These are phyloP conservation scores for Termitomyces sp. DNA, from an alignment of 768 basidiomycete species.

Conservation along the genomic window DNA sequence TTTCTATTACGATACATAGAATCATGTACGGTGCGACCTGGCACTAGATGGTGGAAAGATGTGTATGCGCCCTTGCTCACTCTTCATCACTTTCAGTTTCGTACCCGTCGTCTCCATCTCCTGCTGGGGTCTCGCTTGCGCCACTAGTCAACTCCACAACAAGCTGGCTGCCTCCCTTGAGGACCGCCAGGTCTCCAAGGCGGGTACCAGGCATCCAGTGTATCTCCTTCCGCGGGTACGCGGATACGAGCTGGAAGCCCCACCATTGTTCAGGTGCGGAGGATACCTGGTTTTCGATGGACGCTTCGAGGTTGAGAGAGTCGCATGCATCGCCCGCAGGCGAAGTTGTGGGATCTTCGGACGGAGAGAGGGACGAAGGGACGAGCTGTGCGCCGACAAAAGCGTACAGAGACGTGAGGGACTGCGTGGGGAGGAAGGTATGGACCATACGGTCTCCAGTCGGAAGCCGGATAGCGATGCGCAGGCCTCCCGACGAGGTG, in stretches of 20 bases:
- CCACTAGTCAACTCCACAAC: background rate
- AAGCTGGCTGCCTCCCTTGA: slow-evolving; percentile 44
- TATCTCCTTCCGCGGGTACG: slow-evolving; percentile 68
- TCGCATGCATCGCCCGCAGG: slow-evolving; percentile 31
- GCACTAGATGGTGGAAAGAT: background rate
- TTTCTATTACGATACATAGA: background rate
- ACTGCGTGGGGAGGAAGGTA: slow-evolving; percentile 42
- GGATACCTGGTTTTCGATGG: slow-evolving; percentile 21
- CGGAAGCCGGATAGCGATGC: slow-evolving; percentile 4
- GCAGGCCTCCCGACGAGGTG: background rate
- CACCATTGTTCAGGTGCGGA: slow-evolving; percentile 48
- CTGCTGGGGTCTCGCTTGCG: background rate
- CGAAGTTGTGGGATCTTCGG: slow-evolving; percentile 36
- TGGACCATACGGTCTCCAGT: slow-evolving; percentile 54
- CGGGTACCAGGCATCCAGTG: slow-evolving; percentile 36
- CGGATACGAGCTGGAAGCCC: slow-evolving; percentile 63
- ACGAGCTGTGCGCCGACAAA: slow-evolving; percentile 63
- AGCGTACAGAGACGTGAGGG: slow-evolving; percentile 63
- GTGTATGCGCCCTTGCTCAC: background rate
- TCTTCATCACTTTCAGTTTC: slow-evolving; percentile 2
- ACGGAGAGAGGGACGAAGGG: slow-evolving; percentile 30
- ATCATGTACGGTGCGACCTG: background rate
- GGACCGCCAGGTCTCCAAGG: slow-evolving; percentile 40
- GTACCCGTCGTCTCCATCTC: background rate
- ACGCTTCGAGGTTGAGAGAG: slow-evolving; percentile 30